Conservation (phyloP, 192 early-diverging fungal genomes). For the Linnemannia hyalina region DNA sequence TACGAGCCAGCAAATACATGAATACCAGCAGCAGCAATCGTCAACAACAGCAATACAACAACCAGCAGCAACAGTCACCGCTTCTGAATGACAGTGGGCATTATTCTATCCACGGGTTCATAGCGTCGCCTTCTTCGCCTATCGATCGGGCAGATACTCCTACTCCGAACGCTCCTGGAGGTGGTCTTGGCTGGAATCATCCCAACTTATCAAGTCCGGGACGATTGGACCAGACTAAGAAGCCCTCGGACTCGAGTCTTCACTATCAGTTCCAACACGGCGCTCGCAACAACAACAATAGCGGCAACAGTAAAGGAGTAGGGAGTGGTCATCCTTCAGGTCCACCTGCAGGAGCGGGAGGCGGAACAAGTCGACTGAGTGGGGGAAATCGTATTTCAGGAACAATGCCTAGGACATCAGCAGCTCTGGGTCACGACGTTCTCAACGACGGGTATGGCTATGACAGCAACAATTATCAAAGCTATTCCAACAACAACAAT, state of each 20-base stretch:
- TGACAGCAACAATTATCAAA: background rate
- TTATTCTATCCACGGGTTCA: slow-evolving; percentile 48
- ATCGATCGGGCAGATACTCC: slow-evolving; percentile 21
- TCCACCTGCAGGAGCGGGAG: background rate
- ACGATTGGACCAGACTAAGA: slow-evolving; percentile 36
- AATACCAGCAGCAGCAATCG: background rate
- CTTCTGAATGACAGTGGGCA: slow-evolving; percentile 49
- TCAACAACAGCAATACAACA: background rate
- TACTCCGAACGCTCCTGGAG: background rate
- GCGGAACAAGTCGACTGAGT: background rate
- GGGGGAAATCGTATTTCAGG: slow-evolving; percentile 1
- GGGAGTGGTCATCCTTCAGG: background rate
- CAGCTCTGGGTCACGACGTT: background rate
- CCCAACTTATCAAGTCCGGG: slow-evolving; percentile 51
- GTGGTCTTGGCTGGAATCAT: slow-evolving; percentile 32
- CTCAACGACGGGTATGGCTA: background rate
- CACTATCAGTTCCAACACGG: slow-evolving; percentile 29
- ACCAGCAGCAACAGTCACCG: slow-evolving; percentile 6
- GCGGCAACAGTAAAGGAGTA: background rate
- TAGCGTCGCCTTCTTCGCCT: slow-evolving; percentile 14
- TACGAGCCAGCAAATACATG: slow-evolving; percentile 2
- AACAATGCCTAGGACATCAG: slow-evolving; percentile 17
- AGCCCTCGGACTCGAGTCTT: slow-evolving; percentile 35
- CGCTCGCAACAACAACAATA: background rate
- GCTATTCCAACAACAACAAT: slow-evolving; percentile 14